Evolutionary conservation across 2,329 filamentous ascomycete species (phyloP).

Genomic region (Huntiella moniliformis): DNA sequence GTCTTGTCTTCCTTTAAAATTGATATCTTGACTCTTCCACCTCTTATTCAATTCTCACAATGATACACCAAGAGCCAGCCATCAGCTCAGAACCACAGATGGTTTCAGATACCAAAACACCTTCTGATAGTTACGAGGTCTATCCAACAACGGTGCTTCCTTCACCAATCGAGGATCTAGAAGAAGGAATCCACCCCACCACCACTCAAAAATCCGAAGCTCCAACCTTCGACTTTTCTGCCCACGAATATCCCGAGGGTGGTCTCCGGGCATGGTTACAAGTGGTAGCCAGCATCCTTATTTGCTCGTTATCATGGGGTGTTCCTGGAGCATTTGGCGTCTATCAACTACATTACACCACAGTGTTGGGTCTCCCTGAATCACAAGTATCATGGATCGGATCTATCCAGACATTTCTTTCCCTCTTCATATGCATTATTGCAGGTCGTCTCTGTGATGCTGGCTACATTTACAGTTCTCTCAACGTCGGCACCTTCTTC

Average conservation of each 20-base stretch:
- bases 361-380: slow-evolving; percentile 19
- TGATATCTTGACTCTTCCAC: no score
- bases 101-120: no score
- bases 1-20: no score
- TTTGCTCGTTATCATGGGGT: slow-evolving; percentile 33
- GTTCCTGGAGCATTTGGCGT: slow-evolving; percentile 30
- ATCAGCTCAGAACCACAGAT: no score
- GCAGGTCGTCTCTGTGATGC: slow-evolving; percentile 32
- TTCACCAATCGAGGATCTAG: slow-evolving; percentile 1
- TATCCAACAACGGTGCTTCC: slow-evolving; percentile 3
- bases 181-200: not conserved
- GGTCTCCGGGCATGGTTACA: slow-evolving; percentile 31
- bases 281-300: slow-evolving; percentile 27
- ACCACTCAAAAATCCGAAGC: not conserved
- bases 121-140: slow-evolving; percentile 2
- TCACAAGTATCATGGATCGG: slow-evolving; percentile 27
- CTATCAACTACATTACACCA: slow-evolving; percentile 33
- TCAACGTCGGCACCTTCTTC: slow-evolving; percentile 23
- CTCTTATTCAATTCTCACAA: no score
- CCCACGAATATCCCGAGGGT: slow-evolving; percentile 22
- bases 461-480: slow-evolving; percentile 26
- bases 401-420: slow-evolving; percentile 31
- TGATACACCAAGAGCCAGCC: no score
- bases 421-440: slow-evolving; percentile 28
- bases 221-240: not conserved